Conservation (phyloP, 768 basidiomycete genomes). For the Candolleomyces aberdarensis region DNA sequence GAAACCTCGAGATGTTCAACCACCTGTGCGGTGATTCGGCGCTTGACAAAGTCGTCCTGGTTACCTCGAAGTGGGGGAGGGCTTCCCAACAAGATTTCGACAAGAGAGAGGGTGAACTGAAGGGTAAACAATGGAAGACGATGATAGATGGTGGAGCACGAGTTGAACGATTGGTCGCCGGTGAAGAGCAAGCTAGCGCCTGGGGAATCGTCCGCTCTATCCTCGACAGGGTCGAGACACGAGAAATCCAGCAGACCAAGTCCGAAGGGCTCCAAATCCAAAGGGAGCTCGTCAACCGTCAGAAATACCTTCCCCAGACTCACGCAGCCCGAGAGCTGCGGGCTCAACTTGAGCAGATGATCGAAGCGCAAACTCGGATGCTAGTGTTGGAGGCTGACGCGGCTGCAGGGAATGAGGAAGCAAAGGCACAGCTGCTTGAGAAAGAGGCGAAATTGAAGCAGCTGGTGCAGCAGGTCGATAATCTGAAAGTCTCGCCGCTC, state of each 20-base stretch:
- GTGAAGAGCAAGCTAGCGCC: neutral
- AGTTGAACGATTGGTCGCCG: neutral
- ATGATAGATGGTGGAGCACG: neutral
- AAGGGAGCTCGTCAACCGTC: neutral
- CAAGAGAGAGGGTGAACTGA: neutral
- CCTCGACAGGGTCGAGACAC: neutral
- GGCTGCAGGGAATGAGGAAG: neutral
- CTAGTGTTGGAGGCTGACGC: neutral
- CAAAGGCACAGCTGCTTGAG: neutral
- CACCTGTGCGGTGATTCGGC: conserved; percentile 18
- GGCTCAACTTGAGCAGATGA: neutral
- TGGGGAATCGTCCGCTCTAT: neutral
- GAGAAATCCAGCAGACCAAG: neutral
- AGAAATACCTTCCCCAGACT: neutral
- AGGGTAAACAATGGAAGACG: neutral
- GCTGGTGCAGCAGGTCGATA: neutral
- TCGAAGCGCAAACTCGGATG: neutral
- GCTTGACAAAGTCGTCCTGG: conserved; percentile 23
- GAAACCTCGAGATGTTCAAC: conserved; percentile 25
- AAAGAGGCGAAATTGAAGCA: neutral
- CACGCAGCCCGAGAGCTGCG: neutral
- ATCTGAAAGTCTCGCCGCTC: neutral
- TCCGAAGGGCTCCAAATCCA: neutral
- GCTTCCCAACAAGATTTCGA: conserved; percentile 4
- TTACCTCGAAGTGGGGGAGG: conserved; percentile 31